A percentile compares a stretch with the other conserved stretches of the same genome.
Conservation (phyloP, 768 basidiomycete species). For the Phanerochaete carnosa region DNA sequence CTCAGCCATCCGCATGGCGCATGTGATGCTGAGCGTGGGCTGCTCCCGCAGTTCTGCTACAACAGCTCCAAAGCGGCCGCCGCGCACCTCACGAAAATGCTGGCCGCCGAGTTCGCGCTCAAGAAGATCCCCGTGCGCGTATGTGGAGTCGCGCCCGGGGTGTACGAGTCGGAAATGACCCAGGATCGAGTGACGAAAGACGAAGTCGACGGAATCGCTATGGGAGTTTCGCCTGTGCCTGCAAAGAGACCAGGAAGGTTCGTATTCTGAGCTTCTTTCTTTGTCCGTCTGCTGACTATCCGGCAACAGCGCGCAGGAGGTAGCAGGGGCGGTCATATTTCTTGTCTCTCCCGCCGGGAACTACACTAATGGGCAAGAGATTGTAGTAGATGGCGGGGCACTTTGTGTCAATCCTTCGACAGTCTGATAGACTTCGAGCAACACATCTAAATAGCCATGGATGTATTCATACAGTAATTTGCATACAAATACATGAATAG, state of each 20-base stretch:
- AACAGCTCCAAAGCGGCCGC: slow-evolving; percentile 80
- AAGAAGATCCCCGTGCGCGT: slow-evolving; percentile 68
- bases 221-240: slow-evolving; percentile 61
- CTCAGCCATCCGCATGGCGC: background rate
- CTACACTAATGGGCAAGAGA: slow-evolving; percentile 77
- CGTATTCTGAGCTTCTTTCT: slow-evolving; percentile 28
- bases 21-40: background rate
- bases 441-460: background rate
- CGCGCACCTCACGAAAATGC: slow-evolving; percentile 71
- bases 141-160: slow-evolving; percentile 70
- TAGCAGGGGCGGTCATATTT: slow-evolving; percentile 76
- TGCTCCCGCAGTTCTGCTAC: slow-evolving; percentile 62
- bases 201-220: slow-evolving; percentile 51
- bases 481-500: background rate
- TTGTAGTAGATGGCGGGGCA: slow-evolving; percentile 75
- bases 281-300: background rate
- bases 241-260: slow-evolving; percentile 63
- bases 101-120: slow-evolving; percentile 72
- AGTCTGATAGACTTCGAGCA: slow-evolving; percentile 23
- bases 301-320: slow-evolving; percentile 55
- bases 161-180: slow-evolving; percentile 78
- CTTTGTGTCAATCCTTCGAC: slow-evolving; percentile 67
- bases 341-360: slow-evolving; percentile 70
- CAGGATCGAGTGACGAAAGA: slow-evolving; percentile 35
- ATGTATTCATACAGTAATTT: background rate